Evolutionary conservation across 1,139 yeast species (phyloP), one percentile per base, ranked within the genome.

Genomic region (Debaryomyces fabryi): DNA sequence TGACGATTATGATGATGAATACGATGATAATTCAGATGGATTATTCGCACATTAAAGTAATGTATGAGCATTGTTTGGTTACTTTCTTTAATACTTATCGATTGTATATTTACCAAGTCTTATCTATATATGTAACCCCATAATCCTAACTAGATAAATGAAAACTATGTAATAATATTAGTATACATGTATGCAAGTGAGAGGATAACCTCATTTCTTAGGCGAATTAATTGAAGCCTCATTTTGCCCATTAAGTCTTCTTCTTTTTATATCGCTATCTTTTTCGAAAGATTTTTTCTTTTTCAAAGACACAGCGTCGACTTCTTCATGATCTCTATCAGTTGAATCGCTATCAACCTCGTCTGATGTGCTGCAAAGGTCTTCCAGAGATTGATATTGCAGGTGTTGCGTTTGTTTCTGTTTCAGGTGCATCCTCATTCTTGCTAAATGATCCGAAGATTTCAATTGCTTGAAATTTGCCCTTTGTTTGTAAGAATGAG

Each of bases 21-120:
- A 75, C 50, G 82, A 74, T 32, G 82, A 76, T 52, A 83, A 81
- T 49, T 73, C 69, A 35, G 80, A 72, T 54, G 79, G 79, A 16
- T 65, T 73, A 50, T 73, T 73, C 59, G 78, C 68, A 10, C 70
- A 73, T 52, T 72, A 60, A 35, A 16, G 30, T 21, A 10, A 9
- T 53, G 54, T 41, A 49, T 50, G 7, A 35, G 38, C 42, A 40
- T 20, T 44, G 42, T 42, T 44, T 35, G 13, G 38, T 35, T 44
- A 45, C 9, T 13, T 29, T 3, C 13, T 8, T 20, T 13, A 15
- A 25, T 39, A n/a, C 12, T 30, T 40, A 40, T 16, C 18, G 25
- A 16, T n/a, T 40, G 33, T 29, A 40, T 40, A 40, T 40, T 32
- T 40, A 30, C 33, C 27, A 40, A 40, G 10, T 27, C 36, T 32